These are phyloP conservation scores for Stagonosporopsis chrysanthemi DNA, from an alignment of 2,329 filamentous ascomycete genomes.

Conservation along the genomic window DNA sequence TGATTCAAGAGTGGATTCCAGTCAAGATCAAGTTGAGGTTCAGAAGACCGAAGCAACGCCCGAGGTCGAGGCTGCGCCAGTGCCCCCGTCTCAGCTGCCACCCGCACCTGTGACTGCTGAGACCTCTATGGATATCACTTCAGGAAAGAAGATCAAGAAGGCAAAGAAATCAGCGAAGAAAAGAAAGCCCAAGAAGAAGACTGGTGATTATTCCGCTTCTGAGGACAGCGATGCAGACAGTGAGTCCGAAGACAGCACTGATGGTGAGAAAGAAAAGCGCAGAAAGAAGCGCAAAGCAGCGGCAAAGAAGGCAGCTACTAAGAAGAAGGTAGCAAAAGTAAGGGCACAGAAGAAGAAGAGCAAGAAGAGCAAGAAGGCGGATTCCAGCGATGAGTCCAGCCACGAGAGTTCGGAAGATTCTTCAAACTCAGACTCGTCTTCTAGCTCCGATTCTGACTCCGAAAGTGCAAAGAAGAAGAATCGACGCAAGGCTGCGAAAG, in stretches of 20 bases:
- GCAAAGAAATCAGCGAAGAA: neutral
- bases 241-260: constrained; percentile 29
- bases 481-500: constrained; percentile 24
- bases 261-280: constrained; percentile 33
- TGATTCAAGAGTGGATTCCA: constrained; percentile 24
- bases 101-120: constrained; percentile 11
- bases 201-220: constrained; percentile 27
- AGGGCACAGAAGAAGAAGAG: constrained; percentile 31
- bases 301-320: constrained; percentile 21
- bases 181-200: constrained; percentile 22
- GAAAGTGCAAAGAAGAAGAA: constrained; percentile 18
- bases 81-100: neutral
- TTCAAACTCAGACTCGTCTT: constrained; percentile 23
- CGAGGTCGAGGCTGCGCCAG: neutral
- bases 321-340: constrained; percentile 23
- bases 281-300: constrained; percentile 26
- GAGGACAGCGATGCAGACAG: constrained; percentile 32
- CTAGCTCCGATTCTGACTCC: constrained; percentile 24
- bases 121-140: constrained; percentile 1
- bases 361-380: constrained; percentile 32
- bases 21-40: constrained; percentile 20
- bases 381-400: constrained; percentile 28
- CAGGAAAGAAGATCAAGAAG: neutral
- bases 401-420: constrained; percentile 24
- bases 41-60: constrained; percentile 14